These are phyloP conservation scores for Aspergillus aculeatinus DNA, from an alignment of 2,329 filamentous ascomycete genomes.

Conservation along the genomic window DNA sequence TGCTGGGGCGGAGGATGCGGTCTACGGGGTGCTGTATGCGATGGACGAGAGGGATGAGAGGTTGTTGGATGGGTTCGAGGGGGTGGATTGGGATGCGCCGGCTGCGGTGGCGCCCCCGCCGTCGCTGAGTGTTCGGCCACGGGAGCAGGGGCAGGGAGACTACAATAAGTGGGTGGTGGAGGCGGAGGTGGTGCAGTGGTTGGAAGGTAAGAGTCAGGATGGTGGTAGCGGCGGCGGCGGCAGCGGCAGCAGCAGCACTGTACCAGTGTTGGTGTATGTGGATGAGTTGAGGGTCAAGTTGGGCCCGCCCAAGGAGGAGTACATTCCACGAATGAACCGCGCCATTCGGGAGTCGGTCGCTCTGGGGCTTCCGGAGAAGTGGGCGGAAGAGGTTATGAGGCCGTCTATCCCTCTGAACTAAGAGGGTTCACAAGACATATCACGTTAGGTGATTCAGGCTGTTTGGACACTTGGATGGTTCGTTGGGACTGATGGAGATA, in stretches of 20 bases:
- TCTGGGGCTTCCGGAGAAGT: slow-evolving; percentile 35
- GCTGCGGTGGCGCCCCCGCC: slow-evolving; percentile 4
- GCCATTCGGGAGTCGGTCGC: slow-evolving; percentile 40
- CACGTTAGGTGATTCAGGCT: neutral
- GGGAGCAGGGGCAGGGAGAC: slow-evolving; percentile 32
- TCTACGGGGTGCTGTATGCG: slow-evolving; percentile 44
- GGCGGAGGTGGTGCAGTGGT: slow-evolving; percentile 32
- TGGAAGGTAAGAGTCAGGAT: slow-evolving; percentile 21
- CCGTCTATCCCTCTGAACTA: slow-evolving; percentile 33
- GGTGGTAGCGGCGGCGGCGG: neutral
- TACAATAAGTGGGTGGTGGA: slow-evolving; percentile 42
- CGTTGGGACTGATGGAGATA: too few species aligned
- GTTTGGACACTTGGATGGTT: neutral
- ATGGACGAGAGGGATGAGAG: slow-evolving; percentile 39
- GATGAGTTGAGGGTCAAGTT: slow-evolving; percentile 39
- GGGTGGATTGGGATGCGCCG: slow-evolving; percentile 28
- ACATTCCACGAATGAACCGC: slow-evolving; percentile 45
- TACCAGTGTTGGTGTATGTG: slow-evolving; percentile 42
- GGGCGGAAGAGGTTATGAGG: slow-evolving; percentile 42
- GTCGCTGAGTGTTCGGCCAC: slow-evolving; percentile 23
- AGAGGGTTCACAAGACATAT: neutral
- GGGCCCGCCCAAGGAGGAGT: slow-evolving; percentile 38
- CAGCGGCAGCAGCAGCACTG: slow-evolving; percentile 12
- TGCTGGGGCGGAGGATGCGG: slow-evolving; percentile 27
- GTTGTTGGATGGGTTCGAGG: slow-evolving; percentile 42